Conservation (phyloP, 2,329 filamentous ascomycete genomes). For the Daldinia sp. region DNA sequence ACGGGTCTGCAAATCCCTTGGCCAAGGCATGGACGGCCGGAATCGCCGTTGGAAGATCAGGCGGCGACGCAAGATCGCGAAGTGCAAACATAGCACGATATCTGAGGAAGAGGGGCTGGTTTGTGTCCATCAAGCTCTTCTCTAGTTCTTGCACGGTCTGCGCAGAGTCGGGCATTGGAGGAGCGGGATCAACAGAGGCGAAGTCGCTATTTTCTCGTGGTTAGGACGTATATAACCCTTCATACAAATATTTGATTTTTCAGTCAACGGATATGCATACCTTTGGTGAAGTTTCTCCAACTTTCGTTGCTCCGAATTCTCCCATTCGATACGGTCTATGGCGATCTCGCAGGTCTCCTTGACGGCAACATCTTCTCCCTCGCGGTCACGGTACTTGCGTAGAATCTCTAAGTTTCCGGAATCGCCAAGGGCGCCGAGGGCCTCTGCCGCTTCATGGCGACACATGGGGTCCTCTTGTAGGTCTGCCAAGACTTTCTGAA, state of each 20-base stretch:
- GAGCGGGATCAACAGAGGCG: slow-evolving; percentile 92
- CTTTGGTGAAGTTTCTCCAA: slow-evolving; percentile 82
- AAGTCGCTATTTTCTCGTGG: slow-evolving; percentile 75
- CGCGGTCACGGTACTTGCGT: slow-evolving; percentile 75
- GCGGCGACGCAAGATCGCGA: slow-evolving; percentile 91
- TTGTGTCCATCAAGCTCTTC: slow-evolving; percentile 79
- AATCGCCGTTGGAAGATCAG: slow-evolving; percentile 86
- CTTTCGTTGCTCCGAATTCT: slow-evolving; percentile 76
- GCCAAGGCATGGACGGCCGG: slow-evolving; percentile 88
- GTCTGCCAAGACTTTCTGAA: slow-evolving; percentile 79
- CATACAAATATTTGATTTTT: not conserved
- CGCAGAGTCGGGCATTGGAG: slow-evolving; percentile 78
- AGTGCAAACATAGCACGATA: slow-evolving; percentile 99
- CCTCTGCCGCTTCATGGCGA: slow-evolving; percentile 95
- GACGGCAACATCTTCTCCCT: slow-evolving; percentile 81
- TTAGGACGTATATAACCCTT: slow-evolving; percentile 14
- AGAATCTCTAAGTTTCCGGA: slow-evolving; percentile 77
- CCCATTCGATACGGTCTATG: slow-evolving; percentile 93
- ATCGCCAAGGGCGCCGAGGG: slow-evolving; percentile 86
- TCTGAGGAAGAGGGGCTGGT: slow-evolving; percentile 83
- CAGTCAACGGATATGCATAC: slow-evolving; percentile 55
- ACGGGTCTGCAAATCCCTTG: slow-evolving; percentile 83
- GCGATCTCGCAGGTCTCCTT: slow-evolving; percentile 97
- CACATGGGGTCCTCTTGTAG: slow-evolving; percentile 91
- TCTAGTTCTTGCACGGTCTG: slow-evolving; percentile 78